phyloP scores from a whole-genome alignment of 2,329 filamentous ascomycete species.

The Pleoardoris graminearum region DNA sequence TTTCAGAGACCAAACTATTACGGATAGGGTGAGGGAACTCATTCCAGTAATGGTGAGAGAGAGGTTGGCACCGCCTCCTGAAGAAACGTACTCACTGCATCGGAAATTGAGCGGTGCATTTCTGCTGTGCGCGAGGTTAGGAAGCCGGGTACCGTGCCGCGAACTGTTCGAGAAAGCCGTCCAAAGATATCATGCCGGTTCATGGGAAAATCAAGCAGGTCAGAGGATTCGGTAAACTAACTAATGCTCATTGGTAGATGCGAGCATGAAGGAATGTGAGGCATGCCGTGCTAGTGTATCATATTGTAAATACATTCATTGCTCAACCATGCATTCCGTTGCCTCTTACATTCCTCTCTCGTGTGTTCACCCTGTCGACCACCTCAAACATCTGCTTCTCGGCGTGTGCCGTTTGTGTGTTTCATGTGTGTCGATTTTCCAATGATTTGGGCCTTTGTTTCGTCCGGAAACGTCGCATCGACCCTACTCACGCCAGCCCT shows the following conservation, averaged over 20 bases:
- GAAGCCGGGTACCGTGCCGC: slow-evolving; percentile 78
- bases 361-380: too few relatives aligned
- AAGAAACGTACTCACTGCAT: slow-evolving; percentile 96
- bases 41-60: slow-evolving; percentile 95
- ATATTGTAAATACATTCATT: not conserved
- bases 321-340: too few relatives aligned
- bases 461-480: not conserved
- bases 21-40: slow-evolving; percentile 81
- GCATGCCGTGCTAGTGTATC: not conserved
- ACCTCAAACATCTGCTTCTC: too few relatives aligned
- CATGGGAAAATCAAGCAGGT: slow-evolving; percentile 13
- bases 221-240: not conserved
- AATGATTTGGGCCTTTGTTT: too few relatives aligned
- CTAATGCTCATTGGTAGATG: too few relatives aligned
- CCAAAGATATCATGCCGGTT: slow-evolving; percentile 38
- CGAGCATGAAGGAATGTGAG: not conserved
- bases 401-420: too few relatives aligned
- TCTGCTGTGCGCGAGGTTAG: slow-evolving; percentile 82
- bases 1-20: slow-evolving; percentile 93
- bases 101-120: slow-evolving; percentile 95
- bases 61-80: slow-evolving; percentile 84
- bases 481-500: not conserved
- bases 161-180: slow-evolving; percentile 72
- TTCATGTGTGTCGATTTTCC: too few relatives aligned
- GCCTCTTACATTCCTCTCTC: too few relatives aligned